Conservation (phyloP, 1,139 yeast genomes). For the Pichia cactophila region DNA sequence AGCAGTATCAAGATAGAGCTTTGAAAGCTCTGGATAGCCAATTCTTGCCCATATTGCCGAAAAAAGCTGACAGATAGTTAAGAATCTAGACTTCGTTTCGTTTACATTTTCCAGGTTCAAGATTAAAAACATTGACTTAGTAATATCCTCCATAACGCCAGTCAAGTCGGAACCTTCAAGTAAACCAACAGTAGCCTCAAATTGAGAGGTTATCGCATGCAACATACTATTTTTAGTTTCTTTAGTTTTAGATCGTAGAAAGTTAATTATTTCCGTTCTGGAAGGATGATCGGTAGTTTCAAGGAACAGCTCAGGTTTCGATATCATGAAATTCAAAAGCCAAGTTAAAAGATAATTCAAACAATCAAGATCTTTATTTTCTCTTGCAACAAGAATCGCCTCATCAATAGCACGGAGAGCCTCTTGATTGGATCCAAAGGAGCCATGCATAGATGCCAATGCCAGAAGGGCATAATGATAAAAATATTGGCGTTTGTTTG, state of each 20-base stretch:
- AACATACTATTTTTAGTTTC: constrained; percentile 42
- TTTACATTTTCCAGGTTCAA: constrained; percentile 29
- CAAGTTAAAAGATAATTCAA: constrained; percentile 73
- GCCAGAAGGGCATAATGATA: constrained; percentile 81
- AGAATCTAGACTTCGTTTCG: constrained; percentile 33
- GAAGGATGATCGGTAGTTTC: constrained; percentile 34
- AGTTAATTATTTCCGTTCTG: constrained; percentile 54
- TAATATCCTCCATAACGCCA: constrained; percentile 43
- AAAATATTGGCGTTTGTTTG: constrained; percentile 54
- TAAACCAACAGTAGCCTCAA: constrained; percentile 48
- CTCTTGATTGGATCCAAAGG: constrained; percentile 65
- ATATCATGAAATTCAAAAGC: constrained; percentile 64
- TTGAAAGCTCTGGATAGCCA: constrained; percentile 41
- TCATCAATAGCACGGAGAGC: constrained; percentile 80
- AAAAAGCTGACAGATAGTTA: constrained; percentile 39
- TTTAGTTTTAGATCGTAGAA: constrained; percentile 51
- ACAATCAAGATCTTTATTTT: constrained; percentile 68
- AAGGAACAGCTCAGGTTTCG: constrained; percentile 51
- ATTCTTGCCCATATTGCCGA: constrained; percentile 46
- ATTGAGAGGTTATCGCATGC: constrained; percentile 53
- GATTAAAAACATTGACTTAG: constrained; percentile 48
- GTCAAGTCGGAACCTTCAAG: constrained; percentile 43
- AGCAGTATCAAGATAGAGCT: constrained; percentile 41
- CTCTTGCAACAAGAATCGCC: constrained; percentile 83
- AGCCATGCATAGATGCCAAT: constrained; percentile 70